phyloP scores from a whole-genome alignment of 2,329 filamentous ascomycete species.

The Huntiella moniliformis region DNA sequence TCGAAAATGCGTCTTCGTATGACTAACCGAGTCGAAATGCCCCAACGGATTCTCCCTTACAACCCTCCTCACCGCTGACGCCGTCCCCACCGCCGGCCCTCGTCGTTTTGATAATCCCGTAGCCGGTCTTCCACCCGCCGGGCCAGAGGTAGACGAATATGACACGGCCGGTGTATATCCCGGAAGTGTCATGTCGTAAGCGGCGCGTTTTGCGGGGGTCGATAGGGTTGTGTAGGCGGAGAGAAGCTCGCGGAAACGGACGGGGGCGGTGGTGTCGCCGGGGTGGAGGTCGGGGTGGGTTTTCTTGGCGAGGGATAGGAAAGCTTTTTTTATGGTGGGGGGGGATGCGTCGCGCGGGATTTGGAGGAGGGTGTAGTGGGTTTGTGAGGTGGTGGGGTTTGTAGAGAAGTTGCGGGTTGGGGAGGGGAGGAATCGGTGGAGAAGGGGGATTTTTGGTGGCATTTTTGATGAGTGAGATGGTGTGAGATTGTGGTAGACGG shows the following conservation, averaged over 20 bases:
- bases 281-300: slow-evolving; percentile 89
- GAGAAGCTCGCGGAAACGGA: slow-evolving; percentile 65
- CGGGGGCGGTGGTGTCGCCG: slow-evolving; percentile 48
- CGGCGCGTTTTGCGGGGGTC: slow-evolving; percentile 50
- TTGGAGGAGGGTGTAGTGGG: slow-evolving; percentile 68
- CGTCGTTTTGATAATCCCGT: slow-evolving; percentile 63
- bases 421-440: not conserved
- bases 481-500: not conserved
- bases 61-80: slow-evolving; percentile 22
- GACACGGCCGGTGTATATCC: slow-evolving; percentile 17
- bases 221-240: slow-evolving; percentile 68
- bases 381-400: slow-evolving; percentile 18
- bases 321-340: slow-evolving; percentile 76
- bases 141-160: slow-evolving; percentile 21
- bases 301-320: slow-evolving; percentile 78
- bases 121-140: slow-evolving; percentile 57
- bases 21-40: slow-evolving; percentile 60
- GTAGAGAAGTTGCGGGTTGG: slow-evolving; percentile 13
- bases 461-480: not conserved
- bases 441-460: not conserved
- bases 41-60: slow-evolving; percentile 30
- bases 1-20: slow-evolving; percentile 53
- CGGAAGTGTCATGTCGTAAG: slow-evolving; percentile 57
- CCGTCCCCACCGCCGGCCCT: slow-evolving; percentile 51
- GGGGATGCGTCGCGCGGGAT: slow-evolving; percentile 50